Conservation (phyloP, 257 asterid species). For the Cynanchum wilfordii region DNA sequence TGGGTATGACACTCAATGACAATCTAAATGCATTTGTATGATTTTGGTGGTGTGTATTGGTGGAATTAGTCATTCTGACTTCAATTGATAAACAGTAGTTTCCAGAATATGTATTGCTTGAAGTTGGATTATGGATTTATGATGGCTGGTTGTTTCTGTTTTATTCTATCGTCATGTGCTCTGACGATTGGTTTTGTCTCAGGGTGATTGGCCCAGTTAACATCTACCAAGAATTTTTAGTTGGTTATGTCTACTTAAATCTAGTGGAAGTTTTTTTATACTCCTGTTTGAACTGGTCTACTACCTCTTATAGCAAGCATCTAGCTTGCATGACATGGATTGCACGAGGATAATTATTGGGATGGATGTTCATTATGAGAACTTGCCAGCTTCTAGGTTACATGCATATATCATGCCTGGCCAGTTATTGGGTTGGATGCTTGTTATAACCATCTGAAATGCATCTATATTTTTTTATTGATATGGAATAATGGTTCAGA, state of each 20-base stretch:
- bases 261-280: neutral
- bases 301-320: neutral
- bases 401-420: neutral
- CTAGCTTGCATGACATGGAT: neutral
- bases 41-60: slow-evolving; percentile 5
- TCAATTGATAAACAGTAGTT: slow-evolving; percentile 6
- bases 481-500: neutral
- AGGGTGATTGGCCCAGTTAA: neutral
- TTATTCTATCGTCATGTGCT: neutral
- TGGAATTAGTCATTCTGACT: slow-evolving; percentile 2
- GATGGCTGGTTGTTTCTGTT: slow-evolving; percentile 12
- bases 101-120: neutral
- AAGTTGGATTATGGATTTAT: slow-evolving; percentile 6
- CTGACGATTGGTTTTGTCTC: neutral
- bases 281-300: neutral
- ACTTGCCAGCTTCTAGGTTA: neutral
- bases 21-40: slow-evolving; percentile 11
- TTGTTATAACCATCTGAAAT: slow-evolving; percentile 1
- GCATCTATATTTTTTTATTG: neutral
- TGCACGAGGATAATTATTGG: neutral
- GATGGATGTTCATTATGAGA: neutral
- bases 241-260: neutral
- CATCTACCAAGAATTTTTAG: neutral
- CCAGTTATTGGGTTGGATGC: neutral
- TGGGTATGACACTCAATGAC: neutral